Percentiles rank a stretch among this genome's conserved stretches.
Conservation (phyloP, 176 grass and related monocot species). For the Paspalum notatum region DNA sequence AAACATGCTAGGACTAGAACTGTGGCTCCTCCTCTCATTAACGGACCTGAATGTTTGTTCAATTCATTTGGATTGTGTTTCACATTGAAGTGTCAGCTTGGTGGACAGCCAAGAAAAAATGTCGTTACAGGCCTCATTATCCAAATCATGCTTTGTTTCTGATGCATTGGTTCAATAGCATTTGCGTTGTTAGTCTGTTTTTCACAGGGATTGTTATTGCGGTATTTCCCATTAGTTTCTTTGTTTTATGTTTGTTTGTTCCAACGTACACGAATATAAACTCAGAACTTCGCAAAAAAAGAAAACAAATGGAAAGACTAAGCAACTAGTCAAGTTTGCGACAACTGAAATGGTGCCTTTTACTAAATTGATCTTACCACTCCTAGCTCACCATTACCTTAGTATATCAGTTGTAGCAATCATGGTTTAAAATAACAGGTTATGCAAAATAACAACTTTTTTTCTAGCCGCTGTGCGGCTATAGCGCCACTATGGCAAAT, state of each 20-base stretch:
- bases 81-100: not conserved
- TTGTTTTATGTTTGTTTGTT: not conserved
- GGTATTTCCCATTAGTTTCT: no score
- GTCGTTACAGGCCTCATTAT: not conserved
- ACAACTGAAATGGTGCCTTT: not conserved
- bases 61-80: constrained; percentile 14
- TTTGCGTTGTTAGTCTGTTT: not conserved
- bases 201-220: not conserved
- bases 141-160: not conserved
- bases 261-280: not conserved
- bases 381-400: not conserved
- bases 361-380: not conserved
- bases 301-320: not conserved
- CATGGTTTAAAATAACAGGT: no score
- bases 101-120: not conserved
- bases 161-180: not conserved
- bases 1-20: not conserved
- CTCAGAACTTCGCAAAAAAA: not conserved
- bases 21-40: constrained; percentile 7
- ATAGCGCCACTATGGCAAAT: no score
- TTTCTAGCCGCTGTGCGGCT: no score
- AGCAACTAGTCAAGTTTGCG: not conserved
- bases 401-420: not conserved
- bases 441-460: no score
- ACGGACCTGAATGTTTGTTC: not conserved